Evolutionary conservation across 352 stramenopile species (phyloP).

Genomic region (Pythium angustatum): DNA sequence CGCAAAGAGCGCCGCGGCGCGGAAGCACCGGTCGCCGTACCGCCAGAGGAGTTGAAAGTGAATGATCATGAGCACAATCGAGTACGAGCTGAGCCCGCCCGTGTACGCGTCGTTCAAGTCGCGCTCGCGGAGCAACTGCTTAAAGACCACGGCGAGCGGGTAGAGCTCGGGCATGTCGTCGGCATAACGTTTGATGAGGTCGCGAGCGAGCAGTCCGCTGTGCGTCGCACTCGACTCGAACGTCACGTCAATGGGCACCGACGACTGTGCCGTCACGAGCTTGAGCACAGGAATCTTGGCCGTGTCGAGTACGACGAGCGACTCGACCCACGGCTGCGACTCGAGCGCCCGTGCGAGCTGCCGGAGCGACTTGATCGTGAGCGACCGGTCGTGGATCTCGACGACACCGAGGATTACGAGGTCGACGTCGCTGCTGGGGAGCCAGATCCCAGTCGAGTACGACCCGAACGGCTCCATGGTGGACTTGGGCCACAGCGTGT

Average conservation of each 20-base stretch:
- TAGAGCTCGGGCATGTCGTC: constrained; percentile 87
- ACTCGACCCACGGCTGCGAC: constrained; percentile 76
- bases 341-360: constrained; percentile 58
- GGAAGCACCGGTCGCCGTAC: constrained; percentile 31
- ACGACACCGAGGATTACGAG: constrained; percentile 76
- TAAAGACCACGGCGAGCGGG: constrained; percentile 88
- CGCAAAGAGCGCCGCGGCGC: constrained; percentile 25
- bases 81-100: constrained; percentile 90
- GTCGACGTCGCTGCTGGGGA: constrained; percentile 85
- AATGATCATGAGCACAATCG: constrained; percentile 92
- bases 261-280: constrained; percentile 70
- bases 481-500: constrained; percentile 71
- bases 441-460: constrained; percentile 87
- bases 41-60: constrained; percentile 81
- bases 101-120: constrained; percentile 92
- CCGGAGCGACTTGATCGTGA: constrained; percentile 60
- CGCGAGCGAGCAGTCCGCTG: constrained; percentile 75
- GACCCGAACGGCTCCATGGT: constrained; percentile 83
- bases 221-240: constrained; percentile 83
- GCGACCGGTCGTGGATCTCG: constrained; percentile 57
- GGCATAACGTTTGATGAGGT: constrained; percentile 85
- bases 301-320: constrained; percentile 76
- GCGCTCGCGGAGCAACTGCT: constrained; percentile 87
- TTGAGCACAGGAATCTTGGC: constrained; percentile 86
- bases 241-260: constrained; percentile 85